phyloP scores from a whole-genome alignment of 2,329 filamentous ascomycete genomes.

The Fonsecaea pugnacius region DNA sequence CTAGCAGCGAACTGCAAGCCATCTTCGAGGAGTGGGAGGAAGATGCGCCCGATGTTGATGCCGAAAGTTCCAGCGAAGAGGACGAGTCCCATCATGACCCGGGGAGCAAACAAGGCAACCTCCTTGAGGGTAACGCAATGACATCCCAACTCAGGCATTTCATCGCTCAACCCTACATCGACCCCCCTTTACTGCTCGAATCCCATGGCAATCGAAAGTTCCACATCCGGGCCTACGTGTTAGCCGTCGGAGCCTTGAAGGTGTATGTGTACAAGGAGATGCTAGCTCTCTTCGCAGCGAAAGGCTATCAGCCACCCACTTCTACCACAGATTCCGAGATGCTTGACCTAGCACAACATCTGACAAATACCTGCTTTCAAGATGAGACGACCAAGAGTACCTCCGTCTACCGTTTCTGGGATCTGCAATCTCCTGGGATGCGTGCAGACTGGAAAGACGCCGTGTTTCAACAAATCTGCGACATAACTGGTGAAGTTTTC shows the following conservation, averaged over 20 bases:
- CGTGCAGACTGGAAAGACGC: conserved; percentile 56
- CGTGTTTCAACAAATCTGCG: conserved; percentile 76
- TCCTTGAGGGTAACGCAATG: conserved; percentile 63
- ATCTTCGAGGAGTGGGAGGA: conserved; percentile 95
- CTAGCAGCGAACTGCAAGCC: conserved; percentile 76
- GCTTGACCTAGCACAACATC: conserved; percentile 70
- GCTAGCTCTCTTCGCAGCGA: conserved; percentile 88
- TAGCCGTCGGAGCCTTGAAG: conserved; percentile 75
- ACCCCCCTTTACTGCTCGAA: conserved; percentile 77
- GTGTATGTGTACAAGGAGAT: conserved; percentile 88
- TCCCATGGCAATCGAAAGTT: conserved; percentile 76
- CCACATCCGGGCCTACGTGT: conserved; percentile 89
- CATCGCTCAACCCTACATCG: conserved; percentile 91
- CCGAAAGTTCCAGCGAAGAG: conserved; percentile 49
- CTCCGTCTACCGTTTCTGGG: conserved; percentile 76
- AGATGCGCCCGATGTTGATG: conserved; percentile 65
- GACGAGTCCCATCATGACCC: conserved; percentile 36
- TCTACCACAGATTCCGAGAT: conserved; percentile 45
- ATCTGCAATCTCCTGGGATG: conserved; percentile 55
- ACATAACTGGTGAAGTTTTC: conserved; percentile 75
- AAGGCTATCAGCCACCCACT: conserved; percentile 69
- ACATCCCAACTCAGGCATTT: conserved; percentile 95
- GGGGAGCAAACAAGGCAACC: conserved; percentile 42
- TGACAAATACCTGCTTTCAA: conserved; percentile 96
- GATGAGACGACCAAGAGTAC: conserved; percentile 49